phyloP scores from a whole-genome alignment of 208 protist species.

The Phytomonas sp. region DNA sequence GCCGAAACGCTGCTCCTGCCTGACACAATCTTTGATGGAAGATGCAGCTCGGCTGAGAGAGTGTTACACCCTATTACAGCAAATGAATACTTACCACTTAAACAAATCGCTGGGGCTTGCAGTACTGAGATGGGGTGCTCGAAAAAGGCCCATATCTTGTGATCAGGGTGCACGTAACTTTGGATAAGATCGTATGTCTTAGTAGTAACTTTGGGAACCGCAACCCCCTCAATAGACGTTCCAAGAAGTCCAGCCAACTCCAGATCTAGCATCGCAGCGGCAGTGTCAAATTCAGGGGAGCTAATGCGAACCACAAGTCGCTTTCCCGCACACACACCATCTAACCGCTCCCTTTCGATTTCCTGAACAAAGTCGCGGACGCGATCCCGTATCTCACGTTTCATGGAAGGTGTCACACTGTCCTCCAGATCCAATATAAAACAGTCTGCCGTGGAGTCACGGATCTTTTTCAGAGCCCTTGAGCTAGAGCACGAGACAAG shows the following conservation, averaged over 20 bases:
- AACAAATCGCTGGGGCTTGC: constrained; percentile 58
- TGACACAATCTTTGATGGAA: constrained; percentile 8
- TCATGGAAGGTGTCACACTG: constrained; percentile 29
- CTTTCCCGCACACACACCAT: constrained; percentile 14
- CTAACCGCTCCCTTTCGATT: constrained; percentile 8
- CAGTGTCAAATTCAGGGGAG: constrained; percentile 56
- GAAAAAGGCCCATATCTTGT: constrained; percentile 80
- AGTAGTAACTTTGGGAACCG: constrained; percentile 51
- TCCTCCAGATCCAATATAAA: constrained; percentile 78
- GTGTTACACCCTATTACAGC: constrained; percentile 70
- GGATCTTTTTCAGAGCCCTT: constrained; percentile 45
- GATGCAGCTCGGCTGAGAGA: constrained; percentile 39
- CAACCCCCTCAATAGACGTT: constrained; percentile 58
- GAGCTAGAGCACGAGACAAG: constrained; percentile 56
- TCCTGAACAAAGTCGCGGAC: constrained; percentile 42
- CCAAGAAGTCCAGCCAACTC: constrained; percentile 66
- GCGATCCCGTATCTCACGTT: constrained; percentile 51
- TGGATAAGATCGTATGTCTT: constrained; percentile 39
- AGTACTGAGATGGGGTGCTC: constrained; percentile 62
- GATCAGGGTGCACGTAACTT: constrained; percentile 64
- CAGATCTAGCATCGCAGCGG: constrained; percentile 75
- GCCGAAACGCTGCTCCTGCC: not conserved
- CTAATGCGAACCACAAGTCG: constrained; percentile 74
- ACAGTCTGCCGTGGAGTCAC: constrained; percentile 46
- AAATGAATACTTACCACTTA: constrained; percentile 44